Percentiles rank a stretch among this genome's conserved stretches.
Conservation (phyloP, 1,284 basidiomycete species). For the Rhizoctonia solani region DNA sequence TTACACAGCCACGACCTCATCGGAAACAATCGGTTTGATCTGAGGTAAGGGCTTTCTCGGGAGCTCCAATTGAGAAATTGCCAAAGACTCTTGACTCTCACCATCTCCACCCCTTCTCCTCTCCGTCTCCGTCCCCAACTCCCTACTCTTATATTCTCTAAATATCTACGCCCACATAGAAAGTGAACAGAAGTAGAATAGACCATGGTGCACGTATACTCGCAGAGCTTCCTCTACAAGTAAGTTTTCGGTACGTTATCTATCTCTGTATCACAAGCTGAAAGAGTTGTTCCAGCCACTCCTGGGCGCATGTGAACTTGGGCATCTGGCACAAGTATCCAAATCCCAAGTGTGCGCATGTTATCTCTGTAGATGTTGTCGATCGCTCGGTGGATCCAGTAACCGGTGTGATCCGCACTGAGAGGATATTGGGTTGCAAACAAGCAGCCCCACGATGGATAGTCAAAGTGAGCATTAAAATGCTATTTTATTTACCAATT, state of each 20-base stretch:
- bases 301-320: slow-evolving; percentile 84
- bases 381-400: slow-evolving; percentile 79
- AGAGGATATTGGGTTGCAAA: slow-evolving; percentile 82
- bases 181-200: slow-evolving; percentile 20
- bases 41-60: slow-evolving; percentile 8
- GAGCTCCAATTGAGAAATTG: slow-evolving; percentile 17
- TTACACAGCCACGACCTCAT: neutral
- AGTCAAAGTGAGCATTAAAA: slow-evolving; percentile 63
- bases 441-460: slow-evolving; percentile 85
- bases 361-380: slow-evolving; percentile 87
- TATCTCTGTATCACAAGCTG: slow-evolving; percentile 3
- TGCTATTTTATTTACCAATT: neutral
- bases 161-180: neutral
- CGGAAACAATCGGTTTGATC: slow-evolving; percentile 16
- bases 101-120: slow-evolving; percentile 20
- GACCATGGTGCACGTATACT: slow-evolving; percentile 42
- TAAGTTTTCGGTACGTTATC: slow-evolving; percentile 35
- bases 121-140: slow-evolving; percentile 7
- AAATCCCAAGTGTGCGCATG: slow-evolving; percentile 90
- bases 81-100: slow-evolving; percentile 4
- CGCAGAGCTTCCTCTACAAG: slow-evolving; percentile 42
- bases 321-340: slow-evolving; percentile 96
- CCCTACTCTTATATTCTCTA: neutral
- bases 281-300: slow-evolving; percentile 57
- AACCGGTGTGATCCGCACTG: slow-evolving; percentile 87